These are phyloP conservation scores for Fraxinus anomala DNA, from an alignment of 257 asterid genomes.

Conservation along the genomic window DNA sequence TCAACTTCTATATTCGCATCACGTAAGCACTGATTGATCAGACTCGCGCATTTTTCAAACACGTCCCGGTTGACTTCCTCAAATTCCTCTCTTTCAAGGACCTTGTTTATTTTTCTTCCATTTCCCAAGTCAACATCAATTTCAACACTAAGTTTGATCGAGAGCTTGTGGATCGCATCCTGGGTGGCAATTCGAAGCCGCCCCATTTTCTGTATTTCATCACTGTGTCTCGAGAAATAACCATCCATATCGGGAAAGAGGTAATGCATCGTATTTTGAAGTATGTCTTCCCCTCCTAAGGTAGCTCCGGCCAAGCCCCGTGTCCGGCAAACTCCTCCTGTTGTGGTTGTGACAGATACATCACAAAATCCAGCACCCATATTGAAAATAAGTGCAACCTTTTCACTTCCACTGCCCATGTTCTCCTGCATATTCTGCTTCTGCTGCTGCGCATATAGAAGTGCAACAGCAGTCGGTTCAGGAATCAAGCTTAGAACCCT, in stretches of 20 bases:
- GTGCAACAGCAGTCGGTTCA: slow-evolving; percentile 84
- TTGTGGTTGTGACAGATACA: slow-evolving; percentile 70
- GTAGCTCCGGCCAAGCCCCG: slow-evolving; percentile 64
- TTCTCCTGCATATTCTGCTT: slow-evolving; percentile 29
- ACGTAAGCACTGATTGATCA: slow-evolving; percentile 48
- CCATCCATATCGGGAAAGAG: slow-evolving; percentile 61
- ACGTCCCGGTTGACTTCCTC: slow-evolving; percentile 59
- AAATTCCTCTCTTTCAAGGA: slow-evolving; percentile 48
- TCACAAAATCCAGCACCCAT: slow-evolving; percentile 96
- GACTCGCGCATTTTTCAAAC: slow-evolving; percentile 56
- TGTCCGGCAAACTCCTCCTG: slow-evolving; percentile 77
- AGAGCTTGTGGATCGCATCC: slow-evolving; percentile 63
- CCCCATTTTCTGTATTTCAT: slow-evolving; percentile 65
- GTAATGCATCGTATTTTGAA: slow-evolving; percentile 39
- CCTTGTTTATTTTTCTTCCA: slow-evolving; percentile 53
- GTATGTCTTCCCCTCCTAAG: slow-evolving; percentile 60
- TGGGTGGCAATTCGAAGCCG: slow-evolving; percentile 48
- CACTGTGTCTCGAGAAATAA: slow-evolving; percentile 58
- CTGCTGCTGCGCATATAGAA: slow-evolving; percentile 61
- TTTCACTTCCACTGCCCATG: slow-evolving; percentile 66
- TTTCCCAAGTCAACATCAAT: slow-evolving; percentile 59
- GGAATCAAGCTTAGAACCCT: slow-evolving; percentile 82
- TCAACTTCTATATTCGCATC: slow-evolving; percentile 57
- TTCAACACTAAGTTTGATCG: slow-evolving; percentile 41
- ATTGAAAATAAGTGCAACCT: slow-evolving; percentile 68